Conservation (phyloP, 73 alveolate species). For the Stentor roeselii region DNA sequence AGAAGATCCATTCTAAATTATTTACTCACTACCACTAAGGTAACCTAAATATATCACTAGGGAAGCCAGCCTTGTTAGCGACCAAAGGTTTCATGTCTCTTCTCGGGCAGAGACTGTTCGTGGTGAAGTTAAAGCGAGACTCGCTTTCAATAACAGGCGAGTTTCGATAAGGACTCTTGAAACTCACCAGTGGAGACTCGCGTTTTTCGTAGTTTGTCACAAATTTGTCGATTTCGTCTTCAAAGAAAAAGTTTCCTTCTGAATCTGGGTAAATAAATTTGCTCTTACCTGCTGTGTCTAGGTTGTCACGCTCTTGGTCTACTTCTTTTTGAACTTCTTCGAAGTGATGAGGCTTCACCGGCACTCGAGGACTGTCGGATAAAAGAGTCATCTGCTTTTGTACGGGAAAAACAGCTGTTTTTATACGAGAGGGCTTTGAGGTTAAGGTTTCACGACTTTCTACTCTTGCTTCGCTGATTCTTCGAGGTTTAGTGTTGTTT, state of each 20-base stretch:
- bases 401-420: constrained; percentile 1
- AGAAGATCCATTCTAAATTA: neutral
- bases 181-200: neutral
- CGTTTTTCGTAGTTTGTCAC: neutral
- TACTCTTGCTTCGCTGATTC: neutral
- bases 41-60: constrained; percentile 13
- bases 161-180: neutral
- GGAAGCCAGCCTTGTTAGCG: constrained; percentile 11
- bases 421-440: neutral
- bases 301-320: neutral
- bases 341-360: neutral
- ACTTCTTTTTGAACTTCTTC: neutral
- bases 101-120: neutral
- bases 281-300: constrained; percentile 6
- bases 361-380: neutral
- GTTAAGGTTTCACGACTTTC: neutral
- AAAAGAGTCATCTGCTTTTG: neutral
- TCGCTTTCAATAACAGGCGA: neutral
- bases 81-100: constrained; percentile 14
- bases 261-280: neutral
- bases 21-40: neutral
- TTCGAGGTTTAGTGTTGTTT: neutral
- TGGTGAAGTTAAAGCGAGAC: neutral
- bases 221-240: neutral
- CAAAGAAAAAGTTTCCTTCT: neutral